Conservation (phyloP, 1,284 basidiomycete genomes). For the Schizophyllum commune region DNA sequence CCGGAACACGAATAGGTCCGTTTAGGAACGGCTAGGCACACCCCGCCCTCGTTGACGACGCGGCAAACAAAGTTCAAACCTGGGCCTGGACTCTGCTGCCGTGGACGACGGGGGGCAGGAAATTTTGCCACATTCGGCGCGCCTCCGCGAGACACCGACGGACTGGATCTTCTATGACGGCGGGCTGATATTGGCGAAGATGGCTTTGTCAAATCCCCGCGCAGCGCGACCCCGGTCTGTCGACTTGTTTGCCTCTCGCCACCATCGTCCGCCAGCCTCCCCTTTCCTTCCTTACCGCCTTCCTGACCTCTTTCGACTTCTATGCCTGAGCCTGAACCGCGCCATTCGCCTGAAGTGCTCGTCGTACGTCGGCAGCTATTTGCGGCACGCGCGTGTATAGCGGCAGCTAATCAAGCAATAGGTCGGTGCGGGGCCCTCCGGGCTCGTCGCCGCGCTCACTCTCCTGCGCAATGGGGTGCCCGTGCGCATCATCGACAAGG, state of each 20-base stretch:
- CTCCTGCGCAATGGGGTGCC: conserved; percentile 12
- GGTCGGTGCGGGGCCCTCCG: conserved; percentile 9
- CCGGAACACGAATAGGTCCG: neutral
- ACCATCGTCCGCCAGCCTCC: neutral
- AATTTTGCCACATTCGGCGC: neutral
- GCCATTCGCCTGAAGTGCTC: neutral
- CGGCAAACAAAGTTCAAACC: neutral
- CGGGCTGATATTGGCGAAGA: neutral
- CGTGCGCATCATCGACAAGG: conserved; percentile 14
- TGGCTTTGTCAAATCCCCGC: neutral
- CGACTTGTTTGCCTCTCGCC: neutral
- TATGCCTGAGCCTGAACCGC: neutral
- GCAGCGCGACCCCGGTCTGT: neutral
- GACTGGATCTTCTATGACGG: neutral
- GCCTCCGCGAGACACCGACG: neutral
- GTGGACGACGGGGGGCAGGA: neutral
- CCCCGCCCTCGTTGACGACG: neutral
- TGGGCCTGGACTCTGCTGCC: neutral
- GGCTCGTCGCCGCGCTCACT: conserved; percentile 9
- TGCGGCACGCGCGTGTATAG: neutral
- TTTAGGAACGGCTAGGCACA: neutral
- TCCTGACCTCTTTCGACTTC: neutral
- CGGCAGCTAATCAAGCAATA: neutral
- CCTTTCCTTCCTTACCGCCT: neutral
- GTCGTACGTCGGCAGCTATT: neutral